A percentile compares a stretch with the other conserved stretches of the same genome.
Conservation (phyloP, 1,284 basidiomycete species). For the Leccinum huronense region DNA sequence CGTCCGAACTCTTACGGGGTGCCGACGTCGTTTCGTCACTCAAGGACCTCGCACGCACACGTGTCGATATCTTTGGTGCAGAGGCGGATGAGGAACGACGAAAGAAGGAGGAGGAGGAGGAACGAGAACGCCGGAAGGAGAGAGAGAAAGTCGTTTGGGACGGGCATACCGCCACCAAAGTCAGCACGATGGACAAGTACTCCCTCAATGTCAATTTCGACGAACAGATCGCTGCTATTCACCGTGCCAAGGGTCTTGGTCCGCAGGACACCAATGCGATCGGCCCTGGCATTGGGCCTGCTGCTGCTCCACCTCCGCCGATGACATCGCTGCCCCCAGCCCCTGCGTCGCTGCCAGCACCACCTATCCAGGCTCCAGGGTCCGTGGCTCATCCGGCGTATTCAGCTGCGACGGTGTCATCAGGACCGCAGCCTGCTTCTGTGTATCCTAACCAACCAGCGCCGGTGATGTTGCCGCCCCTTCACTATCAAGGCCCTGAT, state of each 20-base stretch:
- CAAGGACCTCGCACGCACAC: too few relatives aligned
- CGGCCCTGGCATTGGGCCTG: conserved; percentile 81
- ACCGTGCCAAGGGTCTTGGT: conserved; percentile 60
- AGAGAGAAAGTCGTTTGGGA: conserved; percentile 88
- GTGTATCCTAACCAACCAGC: conserved; percentile 54
- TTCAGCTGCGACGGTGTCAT: conserved; percentile 73
- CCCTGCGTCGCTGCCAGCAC: conserved; percentile 63
- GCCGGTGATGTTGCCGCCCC: conserved; percentile 77
- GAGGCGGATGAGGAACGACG: conserved; percentile 86
- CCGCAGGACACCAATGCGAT: conserved; percentile 76
- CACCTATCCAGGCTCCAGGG: conserved; percentile 47
- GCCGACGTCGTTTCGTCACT: conserved; percentile 92
- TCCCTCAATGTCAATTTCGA: conserved; percentile 82
- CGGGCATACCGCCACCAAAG: conserved; percentile 89
- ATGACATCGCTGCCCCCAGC: conserved; percentile 60
- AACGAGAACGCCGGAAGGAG: conserved; percentile 73
- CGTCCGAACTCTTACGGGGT: conserved; percentile 83
- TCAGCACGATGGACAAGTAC: conserved; percentile 85
- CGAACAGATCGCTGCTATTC: too few relatives aligned
- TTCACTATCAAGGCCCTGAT: conserved; percentile 78
- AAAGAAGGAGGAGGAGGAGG: conserved; percentile 83
- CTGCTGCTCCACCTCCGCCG: conserved; percentile 61
- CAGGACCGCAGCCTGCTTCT: conserved; percentile 78
- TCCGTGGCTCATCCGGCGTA: conserved; percentile 50
- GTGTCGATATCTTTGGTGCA: conserved; percentile 63